Conservation (phyloP, 2,329 filamentous ascomycete genomes). For the Onygenales sp. region DNA sequence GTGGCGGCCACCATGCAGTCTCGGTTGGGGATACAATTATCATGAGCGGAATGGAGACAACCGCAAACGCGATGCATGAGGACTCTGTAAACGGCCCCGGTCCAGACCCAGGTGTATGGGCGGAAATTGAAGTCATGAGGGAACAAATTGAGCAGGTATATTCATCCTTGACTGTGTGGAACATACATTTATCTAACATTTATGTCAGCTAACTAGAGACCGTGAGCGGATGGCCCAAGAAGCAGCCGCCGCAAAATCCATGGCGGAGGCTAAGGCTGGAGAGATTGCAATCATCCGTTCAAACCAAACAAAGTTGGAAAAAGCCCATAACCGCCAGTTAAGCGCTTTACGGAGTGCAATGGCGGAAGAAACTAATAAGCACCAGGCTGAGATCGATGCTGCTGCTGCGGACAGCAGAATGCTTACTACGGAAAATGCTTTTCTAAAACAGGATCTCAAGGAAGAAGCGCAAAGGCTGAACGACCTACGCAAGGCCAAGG, state of each 20-base stretch:
- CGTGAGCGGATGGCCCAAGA: constrained; percentile 30
- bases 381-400: constrained; percentile 46
- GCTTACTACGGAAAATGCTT: constrained; percentile 49
- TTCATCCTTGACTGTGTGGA: not conserved
- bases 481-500: constrained; percentile 29
- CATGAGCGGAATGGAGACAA: not conserved
- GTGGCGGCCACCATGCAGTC: not conserved
- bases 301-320: constrained; percentile 44
- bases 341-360: constrained; percentile 44
- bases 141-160: constrained; percentile 11
- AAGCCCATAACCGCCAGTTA: constrained; percentile 46
- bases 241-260: constrained; percentile 28
- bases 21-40: not conserved
- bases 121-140: constrained; percentile 9
- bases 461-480: constrained; percentile 44
- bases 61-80: not conserved
- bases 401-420: constrained; percentile 46
- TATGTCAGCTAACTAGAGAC: constrained; percentile 27
- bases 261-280: constrained; percentile 44
- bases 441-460: constrained; percentile 51
- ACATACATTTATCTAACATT: not conserved
- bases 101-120: not conserved
- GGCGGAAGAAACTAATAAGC: constrained; percentile 43
- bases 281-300: constrained; percentile 54
- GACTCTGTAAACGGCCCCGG: not conserved